Evolutionary conservation across 148 eudicot species (phyloP).

Genomic region (Silene latifolia): DNA sequence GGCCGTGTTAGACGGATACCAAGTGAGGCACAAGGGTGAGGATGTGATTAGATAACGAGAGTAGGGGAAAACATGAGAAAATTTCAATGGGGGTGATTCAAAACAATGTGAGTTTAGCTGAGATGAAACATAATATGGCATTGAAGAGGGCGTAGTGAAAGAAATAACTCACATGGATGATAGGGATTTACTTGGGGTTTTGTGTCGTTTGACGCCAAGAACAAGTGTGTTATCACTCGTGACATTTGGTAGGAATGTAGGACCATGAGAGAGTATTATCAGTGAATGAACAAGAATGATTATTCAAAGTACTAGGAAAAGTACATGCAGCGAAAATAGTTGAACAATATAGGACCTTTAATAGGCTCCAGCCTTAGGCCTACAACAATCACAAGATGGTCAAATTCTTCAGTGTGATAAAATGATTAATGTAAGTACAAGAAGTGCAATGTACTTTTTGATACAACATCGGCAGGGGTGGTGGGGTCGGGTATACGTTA

Average conservation of each 20-base stretch:
- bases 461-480: not conserved
- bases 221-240: not conserved
- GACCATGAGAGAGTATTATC: conserved; percentile 1
- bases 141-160: too few species aligned
- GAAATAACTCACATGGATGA: too few species aligned
- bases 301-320: not conserved
- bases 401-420: not conserved
- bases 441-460: not conserved
- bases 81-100: too few species aligned
- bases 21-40: too few species aligned
- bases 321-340: not conserved
- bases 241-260: not conserved
- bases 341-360: not conserved
- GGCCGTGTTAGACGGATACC: too few species aligned
- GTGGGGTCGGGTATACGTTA: too few species aligned
- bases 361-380: not conserved
- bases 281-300: not conserved
- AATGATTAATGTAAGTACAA: conserved; percentile 1
- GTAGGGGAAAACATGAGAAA: too few species aligned
- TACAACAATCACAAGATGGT: not conserved
- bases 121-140: too few species aligned
- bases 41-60: too few species aligned
- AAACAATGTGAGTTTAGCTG: too few species aligned
- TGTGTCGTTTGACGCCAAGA: not conserved
- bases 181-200: not conserved